These are phyloP conservation scores for Cryptococcus deneoformans DNA, from an alignment of 1,284 basidiomycete species.

Conservation along the genomic window DNA sequence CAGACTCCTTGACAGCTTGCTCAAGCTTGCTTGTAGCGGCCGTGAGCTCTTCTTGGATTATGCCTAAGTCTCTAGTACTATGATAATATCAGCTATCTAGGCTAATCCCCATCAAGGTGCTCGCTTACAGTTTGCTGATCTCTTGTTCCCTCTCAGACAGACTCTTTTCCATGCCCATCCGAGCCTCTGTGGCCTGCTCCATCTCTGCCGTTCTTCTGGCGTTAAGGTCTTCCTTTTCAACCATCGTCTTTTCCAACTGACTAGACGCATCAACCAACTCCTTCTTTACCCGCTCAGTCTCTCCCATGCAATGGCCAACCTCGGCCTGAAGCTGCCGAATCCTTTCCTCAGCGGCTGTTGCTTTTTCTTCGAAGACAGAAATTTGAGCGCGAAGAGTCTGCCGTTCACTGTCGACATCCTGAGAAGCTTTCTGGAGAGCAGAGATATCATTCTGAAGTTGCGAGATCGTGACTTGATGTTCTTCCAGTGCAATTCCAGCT, in stretches of 20 bases:
- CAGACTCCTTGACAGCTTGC: neutral
- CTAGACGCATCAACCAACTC: neutral
- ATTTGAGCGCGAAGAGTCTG: neutral
- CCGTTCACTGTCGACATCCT: neutral
- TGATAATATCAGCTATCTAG: neutral
- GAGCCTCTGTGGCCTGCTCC: neutral
- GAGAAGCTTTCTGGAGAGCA: neutral
- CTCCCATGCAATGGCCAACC: neutral
- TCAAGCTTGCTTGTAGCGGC: neutral
- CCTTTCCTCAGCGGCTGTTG: neutral
- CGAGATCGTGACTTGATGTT: neutral
- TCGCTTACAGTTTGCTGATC: constrained; percentile 7
- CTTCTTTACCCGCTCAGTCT: neutral
- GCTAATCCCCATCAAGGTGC: too few relatives aligned
- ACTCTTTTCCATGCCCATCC: neutral
- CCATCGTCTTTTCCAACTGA: neutral
- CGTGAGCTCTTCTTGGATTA: neutral
- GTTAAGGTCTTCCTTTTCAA: constrained; percentile 1
- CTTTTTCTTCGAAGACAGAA: neutral
- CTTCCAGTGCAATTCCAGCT: neutral
- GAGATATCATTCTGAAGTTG: constrained; percentile 1
- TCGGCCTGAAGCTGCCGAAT: neutral
- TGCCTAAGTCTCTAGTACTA: neutral
- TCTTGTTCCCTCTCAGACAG: neutral
- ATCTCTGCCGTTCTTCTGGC: neutral